Evolutionary conservation across 371 early-diverging fungal species (phyloP).

Genomic region (Smittium mucronatum): DNA sequence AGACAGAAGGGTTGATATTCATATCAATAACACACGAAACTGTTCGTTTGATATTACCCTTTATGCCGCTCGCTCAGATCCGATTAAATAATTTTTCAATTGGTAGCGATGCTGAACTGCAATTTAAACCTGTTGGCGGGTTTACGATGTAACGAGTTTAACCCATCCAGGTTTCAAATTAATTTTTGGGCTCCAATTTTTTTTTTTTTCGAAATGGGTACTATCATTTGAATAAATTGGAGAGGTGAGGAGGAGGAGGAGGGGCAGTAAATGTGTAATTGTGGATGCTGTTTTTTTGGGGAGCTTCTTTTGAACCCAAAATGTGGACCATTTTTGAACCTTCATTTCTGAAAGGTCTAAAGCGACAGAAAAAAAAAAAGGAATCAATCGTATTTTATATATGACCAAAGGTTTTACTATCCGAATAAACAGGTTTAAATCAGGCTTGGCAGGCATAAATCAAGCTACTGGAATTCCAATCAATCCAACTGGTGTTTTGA

Average conservation of each 20-base stretch:
- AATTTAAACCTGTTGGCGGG: constrained; percentile 87
- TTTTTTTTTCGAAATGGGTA: constrained; percentile 73
- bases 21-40: constrained; percentile 85
- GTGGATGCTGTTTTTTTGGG: too few relatives aligned
- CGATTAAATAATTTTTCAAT: constrained; percentile 75
- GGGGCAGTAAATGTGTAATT: too few relatives aligned
- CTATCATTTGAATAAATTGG: too few relatives aligned
- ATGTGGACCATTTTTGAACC: constrained; percentile 20
- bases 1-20: constrained; percentile 75
- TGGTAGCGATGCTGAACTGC: constrained; percentile 95
- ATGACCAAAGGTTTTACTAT: too few relatives aligned
- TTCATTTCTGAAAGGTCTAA: too few relatives aligned
- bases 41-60: constrained; percentile 74
- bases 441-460: too few relatives aligned
- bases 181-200: constrained; percentile 74
- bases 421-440: too few relatives aligned
- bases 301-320: too few relatives aligned
- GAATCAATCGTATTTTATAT: too few relatives aligned
- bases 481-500: too few relatives aligned
- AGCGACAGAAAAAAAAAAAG: too few relatives aligned
- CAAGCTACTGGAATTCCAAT: too few relatives aligned
- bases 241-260: not conserved
- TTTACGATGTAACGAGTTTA: constrained; percentile 83
- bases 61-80: constrained; percentile 81
- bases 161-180: constrained; percentile 87